Conservation (phyloP, 2,329 filamentous ascomycete species). For the Cladosporium velox region DNA sequence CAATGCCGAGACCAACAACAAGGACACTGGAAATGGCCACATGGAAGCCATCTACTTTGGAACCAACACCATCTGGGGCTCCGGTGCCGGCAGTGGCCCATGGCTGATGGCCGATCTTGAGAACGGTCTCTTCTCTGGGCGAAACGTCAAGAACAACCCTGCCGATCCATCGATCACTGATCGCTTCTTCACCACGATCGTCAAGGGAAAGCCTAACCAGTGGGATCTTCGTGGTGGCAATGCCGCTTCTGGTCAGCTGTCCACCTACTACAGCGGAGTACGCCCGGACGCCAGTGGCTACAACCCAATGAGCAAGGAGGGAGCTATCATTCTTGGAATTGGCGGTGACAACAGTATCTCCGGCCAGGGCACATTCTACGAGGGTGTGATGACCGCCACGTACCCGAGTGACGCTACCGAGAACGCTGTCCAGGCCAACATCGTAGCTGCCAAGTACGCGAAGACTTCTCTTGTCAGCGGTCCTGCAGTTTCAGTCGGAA, state of each 20-base stretch:
- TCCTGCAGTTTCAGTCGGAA: conserved; percentile 50
- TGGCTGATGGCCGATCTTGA: conserved; percentile 72
- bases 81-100: conserved; percentile 60
- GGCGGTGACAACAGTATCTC: conserved; percentile 65
- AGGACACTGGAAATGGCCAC: conserved; percentile 60
- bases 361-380: conserved; percentile 57
- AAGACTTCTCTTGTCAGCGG: conserved; percentile 52
- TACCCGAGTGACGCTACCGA: conserved; percentile 64
- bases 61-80: conserved; percentile 56
- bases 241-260: conserved; percentile 55
- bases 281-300: conserved; percentile 57
- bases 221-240: conserved; percentile 64
- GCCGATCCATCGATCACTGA: conserved; percentile 55
- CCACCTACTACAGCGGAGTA: conserved; percentile 60
- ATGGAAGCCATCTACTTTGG: conserved; percentile 72
- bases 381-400: conserved; percentile 64
- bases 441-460: conserved; percentile 61
- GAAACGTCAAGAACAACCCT: conserved; percentile 49
- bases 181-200: conserved; percentile 58
- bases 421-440: conserved; percentile 51
- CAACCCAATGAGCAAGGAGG: conserved; percentile 65
- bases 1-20: conserved; percentile 45
- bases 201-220: conserved; percentile 59
- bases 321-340: conserved; percentile 68
- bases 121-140: conserved; percentile 65